phyloP scores from a whole-genome alignment of 495 filamentous ascomycete genomes.

The Eremomyces bilateralis region DNA sequence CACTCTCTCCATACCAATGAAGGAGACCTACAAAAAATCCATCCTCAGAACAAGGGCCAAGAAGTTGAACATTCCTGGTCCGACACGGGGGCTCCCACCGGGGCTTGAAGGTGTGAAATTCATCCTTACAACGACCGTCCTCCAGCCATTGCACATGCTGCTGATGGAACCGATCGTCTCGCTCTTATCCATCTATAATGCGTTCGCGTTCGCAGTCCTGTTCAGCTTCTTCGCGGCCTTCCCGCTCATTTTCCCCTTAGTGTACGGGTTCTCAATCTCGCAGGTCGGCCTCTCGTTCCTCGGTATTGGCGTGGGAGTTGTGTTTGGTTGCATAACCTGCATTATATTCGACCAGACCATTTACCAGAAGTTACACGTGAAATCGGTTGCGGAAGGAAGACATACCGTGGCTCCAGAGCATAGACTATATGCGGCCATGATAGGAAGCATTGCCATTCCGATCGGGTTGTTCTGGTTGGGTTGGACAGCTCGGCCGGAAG shows the following conservation, averaged over 20 bases:
- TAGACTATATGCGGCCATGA: constrained; percentile 35
- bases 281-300: constrained; percentile 37
- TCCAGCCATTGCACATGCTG: constrained; percentile 43
- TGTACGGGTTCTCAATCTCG: constrained; percentile 9
- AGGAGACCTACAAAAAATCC: constrained; percentile 43
- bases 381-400: neutral
- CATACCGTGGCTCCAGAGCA: constrained; percentile 28
- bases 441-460: constrained; percentile 34
- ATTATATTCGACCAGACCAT: constrained; percentile 23
- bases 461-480: constrained; percentile 28
- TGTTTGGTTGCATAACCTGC: constrained; percentile 25
- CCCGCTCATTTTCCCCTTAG: constrained; percentile 20
- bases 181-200: constrained; percentile 36
- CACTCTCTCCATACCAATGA: constrained; percentile 4
- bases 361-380: constrained; percentile 16
- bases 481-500: constrained; percentile 19
- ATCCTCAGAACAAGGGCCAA: constrained; percentile 31
- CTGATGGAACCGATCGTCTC: constrained; percentile 42
- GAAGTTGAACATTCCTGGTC: constrained; percentile 14
- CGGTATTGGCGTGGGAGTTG: constrained; percentile 32
- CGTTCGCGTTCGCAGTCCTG: constrained; percentile 40
- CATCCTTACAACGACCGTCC: constrained; percentile 31
- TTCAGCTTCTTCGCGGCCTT: constrained; percentile 46
- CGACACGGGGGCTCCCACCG: constrained; percentile 13
- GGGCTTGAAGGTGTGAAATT: constrained; percentile 25